A percentile compares a stretch with the other conserved stretches of the same genome.
Conservation (phyloP, 352 stramenopile species). For the Pythium plurisporium region DNA sequence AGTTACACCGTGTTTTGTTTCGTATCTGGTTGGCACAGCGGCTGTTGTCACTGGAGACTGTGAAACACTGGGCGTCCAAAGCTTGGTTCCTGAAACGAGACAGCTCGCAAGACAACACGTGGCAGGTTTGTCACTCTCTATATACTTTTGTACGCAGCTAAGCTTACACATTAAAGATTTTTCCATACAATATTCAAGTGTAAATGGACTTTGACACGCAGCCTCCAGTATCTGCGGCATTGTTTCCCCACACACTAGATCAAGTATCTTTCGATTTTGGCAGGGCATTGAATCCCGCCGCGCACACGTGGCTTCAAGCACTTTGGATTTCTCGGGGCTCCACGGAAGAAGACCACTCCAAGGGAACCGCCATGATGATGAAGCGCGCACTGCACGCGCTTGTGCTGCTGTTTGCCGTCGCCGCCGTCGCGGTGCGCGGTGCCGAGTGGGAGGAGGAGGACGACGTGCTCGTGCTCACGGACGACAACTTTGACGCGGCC, state of each 20-base stretch:
- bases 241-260: neutral
- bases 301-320: slow-evolving; percentile 14
- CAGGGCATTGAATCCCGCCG: slow-evolving; percentile 6
- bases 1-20: slow-evolving; percentile 11
- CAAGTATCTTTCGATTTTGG: slow-evolving; percentile 47
- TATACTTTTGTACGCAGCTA: no score
- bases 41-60: neutral
- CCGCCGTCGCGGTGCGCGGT: slow-evolving; percentile 33
- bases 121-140: no score
- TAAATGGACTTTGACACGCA: neutral
- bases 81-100: no score
- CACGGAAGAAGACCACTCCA: neutral
- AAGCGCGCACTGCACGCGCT: slow-evolving; percentile 48
- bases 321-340: slow-evolving; percentile 27
- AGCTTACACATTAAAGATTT: no score
- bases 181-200: slow-evolving; percentile 4
- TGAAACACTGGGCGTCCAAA: no score
- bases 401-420: slow-evolving; percentile 46
- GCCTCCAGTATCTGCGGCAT: slow-evolving; percentile 1
- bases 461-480: slow-evolving; percentile 88
- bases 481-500: slow-evolving; percentile 90
- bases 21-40: neutral
- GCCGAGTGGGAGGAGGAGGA: slow-evolving; percentile 83
- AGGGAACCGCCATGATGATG: slow-evolving; percentile 44
- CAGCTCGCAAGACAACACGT: slow-evolving; percentile 23